Conservation (phyloP, 306 rosid genomes). For the Gastrolobium villosum region DNA sequence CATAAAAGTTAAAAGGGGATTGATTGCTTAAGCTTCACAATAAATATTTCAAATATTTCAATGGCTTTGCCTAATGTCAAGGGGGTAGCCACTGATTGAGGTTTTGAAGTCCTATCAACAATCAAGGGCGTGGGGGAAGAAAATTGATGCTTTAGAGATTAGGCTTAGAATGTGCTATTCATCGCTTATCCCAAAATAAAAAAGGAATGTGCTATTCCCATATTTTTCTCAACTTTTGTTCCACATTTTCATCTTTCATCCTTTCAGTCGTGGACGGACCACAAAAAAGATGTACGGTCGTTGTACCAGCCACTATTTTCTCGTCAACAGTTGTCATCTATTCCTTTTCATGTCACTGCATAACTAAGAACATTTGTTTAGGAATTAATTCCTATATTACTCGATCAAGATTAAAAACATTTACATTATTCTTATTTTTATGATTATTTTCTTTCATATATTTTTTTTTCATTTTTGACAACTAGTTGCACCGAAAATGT, state of each 20-base stretch:
- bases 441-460: no score
- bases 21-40: constrained; percentile 9
- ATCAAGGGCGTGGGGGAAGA: background rate
- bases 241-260: background rate
- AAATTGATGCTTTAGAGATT: background rate
- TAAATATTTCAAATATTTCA: background rate
- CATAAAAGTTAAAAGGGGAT: background rate
- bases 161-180: constrained; percentile 23
- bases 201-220: background rate
- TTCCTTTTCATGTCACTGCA: background rate
- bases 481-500: no score
- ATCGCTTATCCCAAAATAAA: no score
- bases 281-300: constrained; percentile 10
- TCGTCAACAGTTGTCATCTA: background rate
- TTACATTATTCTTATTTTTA: no score
- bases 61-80: background rate
- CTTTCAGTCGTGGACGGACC: constrained; percentile 34
- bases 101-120: background rate
- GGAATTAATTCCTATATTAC: constrained; percentile 36
- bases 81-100: background rate
- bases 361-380: background rate
- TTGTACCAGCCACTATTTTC: constrained; percentile 5
- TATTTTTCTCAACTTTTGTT: background rate
- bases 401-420: background rate
- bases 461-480: no score